Percentiles rank a stretch among this genome's conserved stretches.
Evolutionary conservation across 2,329 filamentous ascomycete species (phyloP).

Genomic region (Sarocladium oryzae): DNA sequence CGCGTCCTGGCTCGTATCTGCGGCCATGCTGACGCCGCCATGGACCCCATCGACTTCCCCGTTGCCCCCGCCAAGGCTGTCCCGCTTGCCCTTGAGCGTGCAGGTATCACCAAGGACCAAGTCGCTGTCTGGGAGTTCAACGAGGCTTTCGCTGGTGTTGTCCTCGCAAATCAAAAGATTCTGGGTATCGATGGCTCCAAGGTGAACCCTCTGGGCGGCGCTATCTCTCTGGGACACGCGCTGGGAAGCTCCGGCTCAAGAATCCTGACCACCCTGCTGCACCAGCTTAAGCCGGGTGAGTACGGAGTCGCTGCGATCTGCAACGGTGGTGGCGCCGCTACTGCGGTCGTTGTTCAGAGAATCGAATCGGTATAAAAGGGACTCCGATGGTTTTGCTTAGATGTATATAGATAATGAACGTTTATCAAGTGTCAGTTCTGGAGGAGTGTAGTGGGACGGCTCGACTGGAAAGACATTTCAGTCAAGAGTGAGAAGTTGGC

Average conservation of each 20-base stretch:
- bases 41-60: conserved; percentile 90
- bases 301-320: conserved; percentile 95
- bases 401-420: conserved; percentile 2
- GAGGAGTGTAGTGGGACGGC: background rate
- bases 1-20: conserved; percentile 84
- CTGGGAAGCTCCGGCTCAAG: conserved; percentile 89
- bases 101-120: conserved; percentile 85
- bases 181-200: conserved; percentile 71
- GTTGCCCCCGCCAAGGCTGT: conserved; percentile 89
- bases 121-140: conserved; percentile 98
- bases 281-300: conserved; percentile 86
- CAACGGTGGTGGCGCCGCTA: conserved; percentile 90
- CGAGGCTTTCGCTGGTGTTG: conserved; percentile 92
- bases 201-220: conserved; percentile 84
- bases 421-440: background rate
- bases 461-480: background rate
- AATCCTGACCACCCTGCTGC: conserved; percentile 82
- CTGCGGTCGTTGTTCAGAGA: conserved; percentile 84
- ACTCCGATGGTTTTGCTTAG: background rate
- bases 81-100: conserved; percentile 78
- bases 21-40: conserved; percentile 79
- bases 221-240: conserved; percentile 87
- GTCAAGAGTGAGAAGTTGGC: background rate
- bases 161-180: conserved; percentile 92
- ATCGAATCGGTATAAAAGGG: conserved; percentile 49